These are phyloP conservation scores for Exophiala aquamarina DNA, from an alignment of 2,329 filamentous ascomycete species.

Conservation along the genomic window DNA sequence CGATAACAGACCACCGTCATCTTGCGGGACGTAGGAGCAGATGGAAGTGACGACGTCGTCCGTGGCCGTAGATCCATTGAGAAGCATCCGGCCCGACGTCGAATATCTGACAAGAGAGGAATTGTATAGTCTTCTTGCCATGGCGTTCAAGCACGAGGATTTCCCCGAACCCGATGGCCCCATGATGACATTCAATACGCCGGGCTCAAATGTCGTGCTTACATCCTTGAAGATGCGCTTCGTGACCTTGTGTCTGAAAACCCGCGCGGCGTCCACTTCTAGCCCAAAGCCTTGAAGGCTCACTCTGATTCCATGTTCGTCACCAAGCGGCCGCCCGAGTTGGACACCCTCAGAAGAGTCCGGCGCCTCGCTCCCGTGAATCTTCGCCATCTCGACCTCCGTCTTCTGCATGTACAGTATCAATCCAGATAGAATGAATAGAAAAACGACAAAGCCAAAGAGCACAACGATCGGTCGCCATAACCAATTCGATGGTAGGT, in stretches of 20 bases:
- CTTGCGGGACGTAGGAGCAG: constrained; percentile 80
- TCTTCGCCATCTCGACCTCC: constrained; percentile 68
- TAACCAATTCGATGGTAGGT: constrained; percentile 65
- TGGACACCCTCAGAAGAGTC: constrained; percentile 54
- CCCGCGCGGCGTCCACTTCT: constrained; percentile 22
- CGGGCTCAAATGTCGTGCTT: constrained; percentile 65
- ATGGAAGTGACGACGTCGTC: constrained; percentile 63
- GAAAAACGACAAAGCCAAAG: constrained; percentile 62
- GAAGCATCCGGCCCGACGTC: constrained; percentile 62
- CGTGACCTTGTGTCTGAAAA: constrained; percentile 6
- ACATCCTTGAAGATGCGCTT: constrained; percentile 64
- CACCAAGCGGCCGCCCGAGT: constrained; percentile 62
- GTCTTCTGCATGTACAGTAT: constrained; percentile 65
- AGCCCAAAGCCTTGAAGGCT: constrained; percentile 65
- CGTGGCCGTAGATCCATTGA: constrained; percentile 69
- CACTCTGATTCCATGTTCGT: constrained; percentile 63
- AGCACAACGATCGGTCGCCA: constrained; percentile 65
- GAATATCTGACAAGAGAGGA: constrained; percentile 63
- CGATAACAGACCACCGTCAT: constrained; percentile 76
- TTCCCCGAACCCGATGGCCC: constrained; percentile 77
- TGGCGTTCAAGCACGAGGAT: constrained; percentile 70
- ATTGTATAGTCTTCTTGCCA: constrained; percentile 67
- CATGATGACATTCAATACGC: constrained; percentile 74
- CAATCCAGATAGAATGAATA: constrained; percentile 61
- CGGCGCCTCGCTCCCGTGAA: constrained; percentile 53